Conservation (phyloP, 139 green algal genomes). For the Parachlorella kessleri region DNA sequence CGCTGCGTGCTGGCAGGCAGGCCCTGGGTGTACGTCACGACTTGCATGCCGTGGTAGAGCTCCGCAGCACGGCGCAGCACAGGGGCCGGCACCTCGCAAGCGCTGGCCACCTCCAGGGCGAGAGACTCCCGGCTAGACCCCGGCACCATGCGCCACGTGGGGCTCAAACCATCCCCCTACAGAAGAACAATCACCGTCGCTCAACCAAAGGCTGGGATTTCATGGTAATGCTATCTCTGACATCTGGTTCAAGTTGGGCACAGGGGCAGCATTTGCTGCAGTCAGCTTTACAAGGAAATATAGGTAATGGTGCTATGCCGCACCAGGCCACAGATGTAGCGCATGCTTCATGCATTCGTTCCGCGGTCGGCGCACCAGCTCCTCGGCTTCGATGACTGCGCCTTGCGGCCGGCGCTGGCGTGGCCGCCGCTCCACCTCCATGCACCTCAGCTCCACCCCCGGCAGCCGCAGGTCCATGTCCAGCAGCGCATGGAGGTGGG, state of each 20-base stretch:
- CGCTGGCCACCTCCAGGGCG: constrained; percentile 58
- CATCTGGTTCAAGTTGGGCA: too few relatives aligned
- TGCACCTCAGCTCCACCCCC: constrained; percentile 39
- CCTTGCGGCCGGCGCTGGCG: too few relatives aligned
- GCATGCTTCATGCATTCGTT: not conserved
- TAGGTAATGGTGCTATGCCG: not conserved
- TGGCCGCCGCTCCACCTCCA: constrained; percentile 40
- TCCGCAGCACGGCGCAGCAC: constrained; percentile 38
- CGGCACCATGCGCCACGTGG: constrained; percentile 59
- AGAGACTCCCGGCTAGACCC: constrained; percentile 59
- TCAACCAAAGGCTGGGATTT: too few relatives aligned
- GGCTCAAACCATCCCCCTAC: constrained; percentile 8
- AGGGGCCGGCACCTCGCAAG: constrained; percentile 31
- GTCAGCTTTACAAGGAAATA: not conserved
- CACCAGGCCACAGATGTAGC: not conserved
- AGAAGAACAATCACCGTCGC: not conserved
- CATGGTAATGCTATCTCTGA: too few relatives aligned
- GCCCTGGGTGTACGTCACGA: too few relatives aligned
- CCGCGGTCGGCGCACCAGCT: too few relatives aligned
- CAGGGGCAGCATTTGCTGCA: not conserved
- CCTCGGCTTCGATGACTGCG: too few relatives aligned
- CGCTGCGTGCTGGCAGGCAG: too few relatives aligned
- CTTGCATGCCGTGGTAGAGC: constrained; percentile 24
- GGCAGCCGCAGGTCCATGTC: constrained; percentile 42
- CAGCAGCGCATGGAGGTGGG: constrained; percentile 86